Conservation (phyloP, 306 rosid species). For the Dalbergia oliveri region DNA sequence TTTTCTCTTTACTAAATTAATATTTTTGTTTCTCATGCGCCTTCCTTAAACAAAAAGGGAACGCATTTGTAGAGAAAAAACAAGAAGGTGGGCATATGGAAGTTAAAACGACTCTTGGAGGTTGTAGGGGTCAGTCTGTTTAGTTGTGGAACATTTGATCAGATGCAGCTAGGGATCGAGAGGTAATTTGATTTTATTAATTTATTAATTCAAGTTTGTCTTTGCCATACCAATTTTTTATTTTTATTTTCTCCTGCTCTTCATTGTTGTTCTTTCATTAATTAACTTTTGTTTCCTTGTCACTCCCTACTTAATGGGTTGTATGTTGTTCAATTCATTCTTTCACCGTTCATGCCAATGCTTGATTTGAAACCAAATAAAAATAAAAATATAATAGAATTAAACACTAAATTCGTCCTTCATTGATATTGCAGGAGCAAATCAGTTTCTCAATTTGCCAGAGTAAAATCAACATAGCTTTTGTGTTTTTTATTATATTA, state of each 20-base stretch:
- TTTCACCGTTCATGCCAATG: conserved; percentile 42
- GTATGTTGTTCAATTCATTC: background rate
- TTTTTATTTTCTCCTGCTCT: background rate
- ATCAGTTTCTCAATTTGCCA: too few species aligned
- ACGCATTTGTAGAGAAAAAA: background rate
- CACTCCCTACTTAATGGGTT: background rate
- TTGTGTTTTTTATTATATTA: too few species aligned
- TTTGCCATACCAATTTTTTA: background rate
- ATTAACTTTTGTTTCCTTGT: conserved; percentile 2
- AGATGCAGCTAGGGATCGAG: background rate
- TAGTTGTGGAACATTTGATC: background rate
- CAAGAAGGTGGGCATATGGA: conserved; percentile 1
- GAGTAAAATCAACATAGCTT: too few species aligned
- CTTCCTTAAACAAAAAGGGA: background rate
- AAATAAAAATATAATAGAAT: background rate
- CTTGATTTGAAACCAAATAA: conserved; percentile 3
- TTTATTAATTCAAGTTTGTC: background rate
- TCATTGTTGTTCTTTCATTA: background rate
- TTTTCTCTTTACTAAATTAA: too few species aligned
- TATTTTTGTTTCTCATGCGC: background rate
- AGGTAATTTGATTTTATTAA: background rate
- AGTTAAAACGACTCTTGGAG: conserved; percentile 41
- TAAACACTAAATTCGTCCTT: too few species aligned
- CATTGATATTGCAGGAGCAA: too few species aligned
- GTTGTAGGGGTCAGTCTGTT: conserved; percentile 42